Conservation (phyloP, 1,284 basidiomycete species). For the Ustilago tritici region DNA sequence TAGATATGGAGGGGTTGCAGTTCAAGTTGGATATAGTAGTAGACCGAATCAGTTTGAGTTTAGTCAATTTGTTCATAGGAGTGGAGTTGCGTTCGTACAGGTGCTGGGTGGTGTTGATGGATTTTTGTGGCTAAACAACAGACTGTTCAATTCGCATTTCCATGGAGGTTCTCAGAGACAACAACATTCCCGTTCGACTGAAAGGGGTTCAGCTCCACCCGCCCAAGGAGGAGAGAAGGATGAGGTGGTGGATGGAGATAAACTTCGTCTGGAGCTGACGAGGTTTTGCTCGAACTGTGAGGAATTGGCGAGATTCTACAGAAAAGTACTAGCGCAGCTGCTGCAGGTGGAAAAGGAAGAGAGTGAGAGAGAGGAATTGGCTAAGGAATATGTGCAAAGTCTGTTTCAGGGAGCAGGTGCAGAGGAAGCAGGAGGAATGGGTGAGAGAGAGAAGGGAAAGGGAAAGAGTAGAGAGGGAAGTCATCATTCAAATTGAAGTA, state of each 20-base stretch:
- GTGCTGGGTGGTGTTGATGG: constrained; percentile 63
- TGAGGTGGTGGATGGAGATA: constrained; percentile 48
- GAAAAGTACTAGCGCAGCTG: constrained; percentile 38
- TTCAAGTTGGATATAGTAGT: constrained; percentile 61
- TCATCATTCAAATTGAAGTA: constrained; percentile 3
- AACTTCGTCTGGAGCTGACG: constrained; percentile 52
- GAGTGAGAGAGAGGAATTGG: constrained; percentile 17
- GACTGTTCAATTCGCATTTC: constrained; percentile 59
- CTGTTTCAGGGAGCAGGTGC: constrained; percentile 1
- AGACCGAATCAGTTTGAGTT: constrained; percentile 66
- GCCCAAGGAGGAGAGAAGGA: neutral
- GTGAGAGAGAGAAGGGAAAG: neutral
- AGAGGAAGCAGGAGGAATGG: neutral
- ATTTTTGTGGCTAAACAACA: constrained; percentile 68
- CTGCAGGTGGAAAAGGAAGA: constrained; percentile 42
- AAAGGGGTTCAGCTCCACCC: neutral
- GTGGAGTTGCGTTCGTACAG: constrained; percentile 67
- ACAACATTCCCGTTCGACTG: neutral
- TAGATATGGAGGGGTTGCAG: constrained; percentile 54
- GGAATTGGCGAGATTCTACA: constrained; percentile 59
- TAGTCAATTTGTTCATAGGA: constrained; percentile 66
- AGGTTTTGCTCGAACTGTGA: constrained; percentile 54
- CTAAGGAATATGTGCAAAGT: constrained; percentile 17
- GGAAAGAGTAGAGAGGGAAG: constrained; percentile 28
- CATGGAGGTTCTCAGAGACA: neutral